Evolutionary conservation across 495 filamentous ascomycete genomes (phyloP).

Genomic region (Penicillium waksmanii): DNA sequence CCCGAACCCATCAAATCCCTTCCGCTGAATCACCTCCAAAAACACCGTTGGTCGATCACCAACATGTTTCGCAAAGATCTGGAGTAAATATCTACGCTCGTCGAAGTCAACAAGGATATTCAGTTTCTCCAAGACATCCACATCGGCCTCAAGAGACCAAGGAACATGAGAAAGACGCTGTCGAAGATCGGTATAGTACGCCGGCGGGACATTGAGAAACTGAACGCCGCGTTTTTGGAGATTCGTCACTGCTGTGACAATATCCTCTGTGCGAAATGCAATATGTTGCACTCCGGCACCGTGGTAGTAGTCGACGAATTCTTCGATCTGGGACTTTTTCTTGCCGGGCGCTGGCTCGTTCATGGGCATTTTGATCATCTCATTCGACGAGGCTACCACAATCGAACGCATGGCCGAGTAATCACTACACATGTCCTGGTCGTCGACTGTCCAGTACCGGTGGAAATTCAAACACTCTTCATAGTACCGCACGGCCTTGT

Average conservation of each 20-base stretch:
- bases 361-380: constrained; percentile 85
- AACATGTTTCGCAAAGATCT: constrained; percentile 81
- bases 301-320: constrained; percentile 75
- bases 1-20: constrained; percentile 80
- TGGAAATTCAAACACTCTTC: constrained; percentile 78
- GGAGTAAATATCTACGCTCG: constrained; percentile 76
- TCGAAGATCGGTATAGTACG: constrained; percentile 72
- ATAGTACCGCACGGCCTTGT: constrained; percentile 68
- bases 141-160: constrained; percentile 62
- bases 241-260: constrained; percentile 64
- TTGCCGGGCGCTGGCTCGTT: constrained; percentile 83
- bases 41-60: constrained; percentile 87
- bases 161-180: constrained; percentile 53
- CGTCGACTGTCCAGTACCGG: constrained; percentile 86
- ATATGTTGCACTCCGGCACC: constrained; percentile 84
- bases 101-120: constrained; percentile 86
- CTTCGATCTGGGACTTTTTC: constrained; percentile 79
- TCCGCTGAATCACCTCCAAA: constrained; percentile 81
- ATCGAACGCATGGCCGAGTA: constrained; percentile 78
- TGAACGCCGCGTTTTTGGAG: constrained; percentile 71
- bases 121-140: constrained; percentile 65
- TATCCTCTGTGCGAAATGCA: constrained; percentile 74
- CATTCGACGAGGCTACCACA: constrained; percentile 74
- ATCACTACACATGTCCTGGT: constrained; percentile 75
- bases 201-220: constrained; percentile 74